These are phyloP conservation scores for Karstenula rhodostoma DNA, from an alignment of 2,329 filamentous ascomycete species.

Conservation along the genomic window DNA sequence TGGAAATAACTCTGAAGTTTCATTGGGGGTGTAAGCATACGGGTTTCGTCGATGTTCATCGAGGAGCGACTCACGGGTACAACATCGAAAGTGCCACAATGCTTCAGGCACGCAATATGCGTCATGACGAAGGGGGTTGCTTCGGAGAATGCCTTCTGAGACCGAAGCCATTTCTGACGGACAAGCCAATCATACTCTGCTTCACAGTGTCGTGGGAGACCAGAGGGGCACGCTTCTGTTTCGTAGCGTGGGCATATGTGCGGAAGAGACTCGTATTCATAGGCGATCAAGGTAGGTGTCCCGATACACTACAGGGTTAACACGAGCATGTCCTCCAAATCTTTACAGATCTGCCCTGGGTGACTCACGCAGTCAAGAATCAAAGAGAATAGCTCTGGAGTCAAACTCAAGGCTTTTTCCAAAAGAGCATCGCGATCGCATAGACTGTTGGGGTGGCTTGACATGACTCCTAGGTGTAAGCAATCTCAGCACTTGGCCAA, in stretches of 20 bases:
- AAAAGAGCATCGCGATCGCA: background rate
- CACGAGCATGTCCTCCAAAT: background rate
- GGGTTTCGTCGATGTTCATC: background rate
- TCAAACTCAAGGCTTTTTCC: background rate
- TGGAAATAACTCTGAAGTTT: background rate
- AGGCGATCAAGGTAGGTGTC: conserved; percentile 1
- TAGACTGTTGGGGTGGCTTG: background rate
- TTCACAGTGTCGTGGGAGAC: conserved; percentile 12
- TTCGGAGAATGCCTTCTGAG: conserved; percentile 17
- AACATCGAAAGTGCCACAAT: conserved; percentile 1
- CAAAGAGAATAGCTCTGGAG: background rate
- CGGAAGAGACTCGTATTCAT: background rate
- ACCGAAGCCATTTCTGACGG: conserved; percentile 15
- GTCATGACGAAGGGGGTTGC: conserved; percentile 17
- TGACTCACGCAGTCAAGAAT: conserved; percentile 1
- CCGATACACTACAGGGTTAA: conserved; percentile 1
- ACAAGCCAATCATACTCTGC: conserved; percentile 13
- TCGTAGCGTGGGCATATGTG: conserved; percentile 2
- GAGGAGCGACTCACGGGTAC: background rate
- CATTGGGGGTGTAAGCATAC: background rate
- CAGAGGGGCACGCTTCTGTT: background rate
- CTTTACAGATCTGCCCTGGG: background rate
- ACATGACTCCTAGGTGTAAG: background rate
- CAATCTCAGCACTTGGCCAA: background rate
- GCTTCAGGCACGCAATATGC: conserved; percentile 9